A percentile compares a stretch with the other conserved stretches of the same genome.
Conservation (phyloP, 1,284 basidiomycete species). For the Singerocomus rubriflavus region DNA sequence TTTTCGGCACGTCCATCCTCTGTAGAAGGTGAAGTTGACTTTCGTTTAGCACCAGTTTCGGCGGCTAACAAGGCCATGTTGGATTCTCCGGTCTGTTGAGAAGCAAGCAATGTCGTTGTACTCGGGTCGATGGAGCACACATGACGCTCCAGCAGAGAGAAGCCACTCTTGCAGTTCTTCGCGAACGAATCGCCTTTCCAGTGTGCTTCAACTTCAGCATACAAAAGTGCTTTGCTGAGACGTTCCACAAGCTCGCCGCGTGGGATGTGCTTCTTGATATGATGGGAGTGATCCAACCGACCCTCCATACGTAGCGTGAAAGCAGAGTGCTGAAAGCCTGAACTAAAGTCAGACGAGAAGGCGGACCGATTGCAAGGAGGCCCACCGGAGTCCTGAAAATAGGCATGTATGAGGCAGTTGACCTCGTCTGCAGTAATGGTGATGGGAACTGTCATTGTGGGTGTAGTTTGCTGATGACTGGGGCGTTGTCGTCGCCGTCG, state of each 20-base stretch:
- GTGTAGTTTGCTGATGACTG: background rate
- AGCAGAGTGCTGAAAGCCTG: conserved; percentile 74
- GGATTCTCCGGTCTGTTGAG: conserved; percentile 24
- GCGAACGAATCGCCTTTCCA: conserved; percentile 61
- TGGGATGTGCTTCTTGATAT: conserved; percentile 69
- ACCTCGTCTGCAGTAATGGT: conserved; percentile 78
- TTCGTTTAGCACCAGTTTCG: conserved; percentile 41
- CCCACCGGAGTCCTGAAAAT: conserved; percentile 76
- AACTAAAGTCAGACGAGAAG: conserved; percentile 6
- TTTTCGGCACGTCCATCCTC: conserved; percentile 50
- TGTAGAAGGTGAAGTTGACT: conserved; percentile 42
- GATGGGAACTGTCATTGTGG: conserved; percentile 43
- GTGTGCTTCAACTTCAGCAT: conserved; percentile 80
- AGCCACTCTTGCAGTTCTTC: conserved; percentile 60
- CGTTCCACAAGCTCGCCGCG: conserved; percentile 80
- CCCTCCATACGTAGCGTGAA: conserved; percentile 72
- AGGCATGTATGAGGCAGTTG: conserved; percentile 80
- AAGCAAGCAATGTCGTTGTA: conserved; percentile 21
- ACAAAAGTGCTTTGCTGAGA: conserved; percentile 76
- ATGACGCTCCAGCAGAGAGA: conserved; percentile 70
- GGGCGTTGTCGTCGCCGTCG: background rate
- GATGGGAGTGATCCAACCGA: conserved; percentile 61
- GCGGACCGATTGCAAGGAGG: background rate
- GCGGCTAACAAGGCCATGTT: conserved; percentile 4
- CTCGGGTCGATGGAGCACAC: conserved; percentile 53